A percentile compares a stretch with the other conserved stretches of the same genome.
These are phyloP conservation scores for Phytophthora chlamydospora DNA, from an alignment of 352 stramenopile genomes.

Conservation along the genomic window DNA sequence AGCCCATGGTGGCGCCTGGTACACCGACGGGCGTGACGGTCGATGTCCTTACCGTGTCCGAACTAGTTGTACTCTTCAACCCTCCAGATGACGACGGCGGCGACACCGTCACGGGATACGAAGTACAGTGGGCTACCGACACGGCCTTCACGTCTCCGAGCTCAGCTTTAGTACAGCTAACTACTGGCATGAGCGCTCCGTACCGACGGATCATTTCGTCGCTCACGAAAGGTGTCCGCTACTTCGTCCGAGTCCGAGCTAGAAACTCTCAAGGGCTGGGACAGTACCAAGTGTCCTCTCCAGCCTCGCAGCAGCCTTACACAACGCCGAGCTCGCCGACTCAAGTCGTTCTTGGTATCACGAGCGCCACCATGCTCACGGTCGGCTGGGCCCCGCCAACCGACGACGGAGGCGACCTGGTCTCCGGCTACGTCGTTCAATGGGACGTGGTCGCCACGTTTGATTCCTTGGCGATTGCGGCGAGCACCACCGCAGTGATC, in stretches of 20 bases:
- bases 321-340: slow-evolving; percentile 89
- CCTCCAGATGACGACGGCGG: slow-evolving; percentile 84
- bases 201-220: slow-evolving; percentile 64
- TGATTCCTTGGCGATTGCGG: slow-evolving; percentile 70
- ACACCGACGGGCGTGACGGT: slow-evolving; percentile 76
- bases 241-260: slow-evolving; percentile 79
- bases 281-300: slow-evolving; percentile 86
- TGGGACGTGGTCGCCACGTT: slow-evolving; percentile 93
- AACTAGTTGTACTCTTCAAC: slow-evolving; percentile 91
- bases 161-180: slow-evolving; percentile 46
- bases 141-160: slow-evolving; percentile 67
- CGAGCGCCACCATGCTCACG: slow-evolving; percentile 91
- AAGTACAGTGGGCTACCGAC: slow-evolving; percentile 92
- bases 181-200: slow-evolving; percentile 62
- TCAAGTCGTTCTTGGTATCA: slow-evolving; percentile 77
- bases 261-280: slow-evolving; percentile 78
- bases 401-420: slow-evolving; percentile 89
- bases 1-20: slow-evolving; percentile 82
- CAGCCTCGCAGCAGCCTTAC: slow-evolving; percentile 91
- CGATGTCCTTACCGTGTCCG: slow-evolving; percentile 75
- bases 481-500: slow-evolving; percentile 62
- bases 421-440: slow-evolving; percentile 92
- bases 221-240: slow-evolving; percentile 67
- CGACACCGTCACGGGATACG: slow-evolving; percentile 89
- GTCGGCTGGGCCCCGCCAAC: slow-evolving; percentile 84